These are phyloP conservation scores for Trichosporon sp. DNA, from an alignment of 1,284 basidiomycete species.

Conservation along the genomic window DNA sequence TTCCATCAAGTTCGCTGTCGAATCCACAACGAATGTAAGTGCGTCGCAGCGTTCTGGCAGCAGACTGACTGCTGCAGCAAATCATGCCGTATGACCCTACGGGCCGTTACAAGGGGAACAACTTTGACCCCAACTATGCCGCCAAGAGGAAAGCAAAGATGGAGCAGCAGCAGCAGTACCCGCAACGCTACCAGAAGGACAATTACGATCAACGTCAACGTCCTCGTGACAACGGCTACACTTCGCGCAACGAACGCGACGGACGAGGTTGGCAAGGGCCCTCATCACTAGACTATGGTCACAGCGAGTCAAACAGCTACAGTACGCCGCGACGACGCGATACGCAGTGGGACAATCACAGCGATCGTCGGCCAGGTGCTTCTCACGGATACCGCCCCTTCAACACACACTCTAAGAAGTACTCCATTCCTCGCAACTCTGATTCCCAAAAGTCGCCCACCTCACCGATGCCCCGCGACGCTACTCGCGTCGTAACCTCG, in stretches of 20 bases:
- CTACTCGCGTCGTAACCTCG: neutral
- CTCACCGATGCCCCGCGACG: neutral
- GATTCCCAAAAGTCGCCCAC: too few species aligned
- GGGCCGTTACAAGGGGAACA: constrained; percentile 34
- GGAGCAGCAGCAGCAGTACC: neutral
- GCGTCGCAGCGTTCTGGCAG: too few species aligned
- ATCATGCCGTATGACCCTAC: constrained; percentile 29
- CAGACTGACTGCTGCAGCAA: neutral
- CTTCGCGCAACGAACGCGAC: neutral
- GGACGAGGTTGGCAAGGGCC: constrained; percentile 12
- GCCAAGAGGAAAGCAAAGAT: constrained; percentile 19
- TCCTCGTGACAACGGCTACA: neutral
- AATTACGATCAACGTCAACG: neutral
- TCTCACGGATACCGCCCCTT: neutral
- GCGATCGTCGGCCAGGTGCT: neutral
- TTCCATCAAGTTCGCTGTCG: too few species aligned
- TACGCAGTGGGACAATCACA: neutral
- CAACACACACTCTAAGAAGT: neutral
- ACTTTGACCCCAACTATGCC: constrained; percentile 32
- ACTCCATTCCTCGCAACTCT: neutral
- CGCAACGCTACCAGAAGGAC: neutral
- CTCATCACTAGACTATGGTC: neutral
- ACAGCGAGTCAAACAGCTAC: neutral
- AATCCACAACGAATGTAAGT: too few species aligned
- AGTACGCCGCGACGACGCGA: neutral